Evolutionary conservation across 2,329 filamentous ascomycete genomes (phyloP).

Genomic region (Scleromitrula shiraiana): DNA sequence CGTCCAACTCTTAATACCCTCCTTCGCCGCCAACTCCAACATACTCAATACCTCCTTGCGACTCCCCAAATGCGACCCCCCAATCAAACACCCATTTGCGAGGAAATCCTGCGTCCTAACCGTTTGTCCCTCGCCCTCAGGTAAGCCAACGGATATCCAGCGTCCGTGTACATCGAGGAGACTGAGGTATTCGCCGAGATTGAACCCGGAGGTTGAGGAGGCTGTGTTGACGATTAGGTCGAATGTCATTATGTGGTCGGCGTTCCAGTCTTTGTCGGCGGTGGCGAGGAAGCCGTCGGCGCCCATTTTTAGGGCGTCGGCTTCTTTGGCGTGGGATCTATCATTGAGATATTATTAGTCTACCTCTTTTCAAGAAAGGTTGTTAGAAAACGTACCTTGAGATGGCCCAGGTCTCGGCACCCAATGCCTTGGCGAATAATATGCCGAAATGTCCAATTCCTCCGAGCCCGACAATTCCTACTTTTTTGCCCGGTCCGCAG

Average conservation of each 20-base stretch:
- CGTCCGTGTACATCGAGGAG: conserved; percentile 74
- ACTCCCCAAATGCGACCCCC: conserved; percentile 62
- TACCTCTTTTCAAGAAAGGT: not conserved
- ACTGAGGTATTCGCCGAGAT: conserved; percentile 63
- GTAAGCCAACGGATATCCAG: conserved; percentile 74
- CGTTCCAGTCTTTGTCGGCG: conserved; percentile 48
- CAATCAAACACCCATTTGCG: conserved; percentile 65
- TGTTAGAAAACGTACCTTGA: conserved; percentile 34
- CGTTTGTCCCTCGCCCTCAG: conserved; percentile 63
- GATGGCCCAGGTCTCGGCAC: conserved; percentile 54
- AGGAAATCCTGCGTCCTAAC: conserved; percentile 70
- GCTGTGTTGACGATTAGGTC: conserved; percentile 73
- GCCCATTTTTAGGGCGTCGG: conserved; percentile 49
- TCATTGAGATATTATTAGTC: not conserved
- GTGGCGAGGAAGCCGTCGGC: conserved; percentile 54
- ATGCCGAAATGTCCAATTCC: conserved; percentile 66
- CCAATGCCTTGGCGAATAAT: conserved; percentile 60
- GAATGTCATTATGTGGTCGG: conserved; percentile 53
- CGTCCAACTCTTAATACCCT: conserved; percentile 62
- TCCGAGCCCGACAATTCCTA: conserved; percentile 65
- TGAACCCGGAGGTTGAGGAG: conserved; percentile 58
- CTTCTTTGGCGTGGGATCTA: conserved; percentile 48
- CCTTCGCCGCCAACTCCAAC: conserved; percentile 62
- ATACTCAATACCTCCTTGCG: conserved; percentile 63
- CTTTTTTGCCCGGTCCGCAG: conserved; percentile 68